Evolutionary conservation across 371 early-diverging fungal genomes (phyloP), one percentile per base, ranked within the genome.

Genomic region (Lichtheimia ornata): DNA sequence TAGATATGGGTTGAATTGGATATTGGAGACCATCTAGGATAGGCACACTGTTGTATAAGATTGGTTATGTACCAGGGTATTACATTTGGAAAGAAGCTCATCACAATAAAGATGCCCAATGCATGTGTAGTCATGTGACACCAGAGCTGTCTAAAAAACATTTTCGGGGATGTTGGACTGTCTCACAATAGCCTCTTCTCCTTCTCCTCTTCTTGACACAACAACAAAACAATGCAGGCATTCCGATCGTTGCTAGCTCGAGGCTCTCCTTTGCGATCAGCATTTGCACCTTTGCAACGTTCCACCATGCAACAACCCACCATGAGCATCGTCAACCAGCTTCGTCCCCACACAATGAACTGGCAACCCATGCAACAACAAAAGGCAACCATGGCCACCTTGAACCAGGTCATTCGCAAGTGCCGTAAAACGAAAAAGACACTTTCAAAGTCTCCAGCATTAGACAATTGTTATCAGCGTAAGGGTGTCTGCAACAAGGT

Each of bases 401-500:
- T 98, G 50, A 96, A 95, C 77, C 97, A 98, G 70, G 95, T 94
- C 44, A 95, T 97, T 65, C 87, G 91, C 41, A 92, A 92, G 58
- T 81, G 83, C 65, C 93, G 97, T 58, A 94, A 93, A 74, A 72
- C 81, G 25, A 84, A 83, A 58, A 68, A 69, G 42, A 86, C 84
- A 41, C 71, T 83, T 42, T 84, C 89, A 65, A 91, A 90, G 62
- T 77, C 95, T 2, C 97, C 97, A n/a, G 94, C 95, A 14, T 82
- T 98, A 40, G 93, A 94, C 59, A 84, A 82, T 49, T 90, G 88
- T 63, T 95, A 93, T 56, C 95, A 95, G 71, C 88, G 91, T 62
- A 91, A 92, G 63, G 98, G 97, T 47, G 96, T 97, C 18, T 97
- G 97, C 70, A 79, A 92, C 70, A 96, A 96, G 74, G 94, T 98